Conservation (phyloP, 2,329 filamentous ascomycete genomes). For the Diaporthe caulivora region DNA sequence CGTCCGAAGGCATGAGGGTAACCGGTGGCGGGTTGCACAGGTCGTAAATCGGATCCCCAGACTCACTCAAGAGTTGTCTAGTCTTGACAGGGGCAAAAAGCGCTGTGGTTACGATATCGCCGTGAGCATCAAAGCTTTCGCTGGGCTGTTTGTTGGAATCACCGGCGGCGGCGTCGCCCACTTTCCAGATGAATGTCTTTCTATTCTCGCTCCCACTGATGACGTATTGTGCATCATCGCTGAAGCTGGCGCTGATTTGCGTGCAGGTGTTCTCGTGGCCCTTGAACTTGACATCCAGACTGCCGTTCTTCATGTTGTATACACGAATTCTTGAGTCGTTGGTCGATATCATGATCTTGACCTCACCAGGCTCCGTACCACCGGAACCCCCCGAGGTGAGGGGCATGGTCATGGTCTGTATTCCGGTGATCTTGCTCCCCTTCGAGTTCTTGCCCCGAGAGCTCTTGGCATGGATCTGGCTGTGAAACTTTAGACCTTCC, state of each 20-base stretch:
- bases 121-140: conserved; percentile 92
- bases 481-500: conserved; percentile 84
- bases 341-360: conserved; percentile 90
- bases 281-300: conserved; percentile 88
- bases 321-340: conserved; percentile 94
- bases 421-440: conserved; percentile 97
- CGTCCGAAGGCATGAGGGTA: conserved; percentile 80
- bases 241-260: conserved; percentile 91
- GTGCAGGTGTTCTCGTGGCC: conserved; percentile 91
- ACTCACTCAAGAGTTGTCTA: conserved; percentile 80
- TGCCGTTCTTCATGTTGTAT: conserved; percentile 89
- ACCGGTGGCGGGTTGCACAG: conserved; percentile 95
- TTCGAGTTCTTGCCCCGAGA: conserved; percentile 93
- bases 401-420: conserved; percentile 78
- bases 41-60: conserved; percentile 94
- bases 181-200: conserved; percentile 90
- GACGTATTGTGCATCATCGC: conserved; percentile 86
- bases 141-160: conserved; percentile 79
- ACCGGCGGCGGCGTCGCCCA: conserved; percentile 44
- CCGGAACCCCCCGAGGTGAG: conserved; percentile 47
- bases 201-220: conserved; percentile 95
- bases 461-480: conserved; percentile 93
- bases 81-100: conserved; percentile 85
- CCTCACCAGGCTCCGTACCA: conserved; percentile 66
- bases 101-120: conserved; percentile 89